Percentiles rank a stretch among this genome's conserved stretches.
phyloP scores from a whole-genome alignment of 805 yeast species.

The Candida railenensis region DNA sequence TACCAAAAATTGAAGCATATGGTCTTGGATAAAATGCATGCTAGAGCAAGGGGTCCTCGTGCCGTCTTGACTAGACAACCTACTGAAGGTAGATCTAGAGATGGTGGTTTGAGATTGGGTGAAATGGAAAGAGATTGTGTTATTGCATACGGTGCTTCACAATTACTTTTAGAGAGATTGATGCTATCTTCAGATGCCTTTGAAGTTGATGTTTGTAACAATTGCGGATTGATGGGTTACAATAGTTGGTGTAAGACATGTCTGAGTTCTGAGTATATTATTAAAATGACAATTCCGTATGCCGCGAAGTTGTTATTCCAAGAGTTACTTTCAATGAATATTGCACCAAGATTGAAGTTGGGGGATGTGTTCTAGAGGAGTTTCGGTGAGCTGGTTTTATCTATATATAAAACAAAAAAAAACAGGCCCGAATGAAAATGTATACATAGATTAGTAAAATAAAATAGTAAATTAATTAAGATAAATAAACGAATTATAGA shows the following conservation, averaged over 20 bases:
- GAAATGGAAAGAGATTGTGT: constrained; percentile 99
- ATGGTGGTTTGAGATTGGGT: constrained; percentile 97
- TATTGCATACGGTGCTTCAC: constrained; percentile 98
- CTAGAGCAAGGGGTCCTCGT: constrained; percentile 98
- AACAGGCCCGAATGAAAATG: neutral
- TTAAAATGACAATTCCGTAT: constrained; percentile 95
- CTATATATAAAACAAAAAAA: too few relatives aligned
- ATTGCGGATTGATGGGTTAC: constrained; percentile 96
- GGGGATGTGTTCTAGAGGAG: constrained; percentile 72
- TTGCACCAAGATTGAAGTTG: constrained; percentile 90
- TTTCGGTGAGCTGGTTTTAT: neutral
- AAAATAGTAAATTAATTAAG: too few relatives aligned
- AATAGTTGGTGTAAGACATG: constrained; percentile 98
- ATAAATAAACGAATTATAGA: too few relatives aligned
- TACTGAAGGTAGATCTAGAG: constrained; percentile 97
- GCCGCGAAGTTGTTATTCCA: constrained; percentile 98
- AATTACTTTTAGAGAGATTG: constrained; percentile 84
- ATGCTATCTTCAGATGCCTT: constrained; percentile 98
- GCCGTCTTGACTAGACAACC: constrained; percentile 98
- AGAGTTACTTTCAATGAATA: constrained; percentile 96
- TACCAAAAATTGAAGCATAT: constrained; percentile 97
- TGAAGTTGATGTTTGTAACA: constrained; percentile 91
- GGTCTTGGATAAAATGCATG: constrained; percentile 99
- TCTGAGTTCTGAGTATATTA: constrained; percentile 79
- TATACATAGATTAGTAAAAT: too few relatives aligned